These are phyloP conservation scores for Dissophora globulifera DNA, from an alignment of 192 early-diverging fungal species.

Conservation along the genomic window DNA sequence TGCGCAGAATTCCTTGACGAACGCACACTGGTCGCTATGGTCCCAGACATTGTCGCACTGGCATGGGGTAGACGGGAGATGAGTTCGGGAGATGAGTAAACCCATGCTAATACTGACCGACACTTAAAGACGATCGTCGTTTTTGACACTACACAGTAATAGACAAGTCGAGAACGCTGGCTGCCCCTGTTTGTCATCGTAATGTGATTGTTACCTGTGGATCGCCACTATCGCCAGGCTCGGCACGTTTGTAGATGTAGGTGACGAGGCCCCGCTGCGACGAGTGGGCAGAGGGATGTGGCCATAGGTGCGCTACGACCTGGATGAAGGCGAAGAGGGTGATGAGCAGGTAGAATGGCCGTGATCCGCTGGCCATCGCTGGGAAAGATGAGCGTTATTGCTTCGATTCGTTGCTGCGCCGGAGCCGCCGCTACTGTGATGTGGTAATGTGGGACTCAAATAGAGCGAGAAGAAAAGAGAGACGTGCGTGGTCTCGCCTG, in stretches of 20 bases:
- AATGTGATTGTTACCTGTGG: background rate
- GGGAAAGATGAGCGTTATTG: too few relatives aligned
- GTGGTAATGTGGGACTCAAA: too few relatives aligned
- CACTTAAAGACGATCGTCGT: too few relatives aligned
- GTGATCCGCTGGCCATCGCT: background rate
- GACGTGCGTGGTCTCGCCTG: too few relatives aligned
- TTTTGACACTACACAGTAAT: background rate
- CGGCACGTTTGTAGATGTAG: constrained; percentile 6
- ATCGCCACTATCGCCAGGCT: background rate
- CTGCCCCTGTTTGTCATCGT: background rate
- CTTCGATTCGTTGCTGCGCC: too few relatives aligned
- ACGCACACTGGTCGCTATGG: constrained; percentile 63
- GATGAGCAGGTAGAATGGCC: constrained; percentile 18
- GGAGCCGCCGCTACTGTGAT: too few relatives aligned
- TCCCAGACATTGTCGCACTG: constrained; percentile 61
- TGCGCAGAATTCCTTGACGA: constrained; percentile 67
- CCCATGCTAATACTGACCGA: too few relatives aligned
- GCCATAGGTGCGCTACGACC: constrained; percentile 13
- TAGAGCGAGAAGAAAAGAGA: too few relatives aligned
- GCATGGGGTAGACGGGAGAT: background rate
- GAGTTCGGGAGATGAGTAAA: too few relatives aligned
- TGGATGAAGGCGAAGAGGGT: constrained; percentile 21
- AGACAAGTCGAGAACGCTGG: background rate
- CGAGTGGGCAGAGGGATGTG: background rate
- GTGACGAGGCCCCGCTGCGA: background rate